These are phyloP conservation scores for Globisporangium heterothallicum DNA, from an alignment of 352 stramenopile species.

Conservation along the genomic window DNA sequence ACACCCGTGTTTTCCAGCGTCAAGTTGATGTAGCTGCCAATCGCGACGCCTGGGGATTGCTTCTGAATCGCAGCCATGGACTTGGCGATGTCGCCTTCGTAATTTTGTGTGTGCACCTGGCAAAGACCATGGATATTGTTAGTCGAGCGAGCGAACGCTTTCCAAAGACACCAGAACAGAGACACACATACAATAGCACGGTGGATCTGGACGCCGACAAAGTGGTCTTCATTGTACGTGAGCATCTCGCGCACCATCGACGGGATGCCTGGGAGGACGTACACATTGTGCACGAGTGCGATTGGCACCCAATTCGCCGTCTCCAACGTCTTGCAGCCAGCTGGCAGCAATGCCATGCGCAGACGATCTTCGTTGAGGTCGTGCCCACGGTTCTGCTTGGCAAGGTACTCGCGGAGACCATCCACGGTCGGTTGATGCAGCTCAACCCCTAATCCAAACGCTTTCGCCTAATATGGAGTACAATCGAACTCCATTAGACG, in stretches of 20 bases:
- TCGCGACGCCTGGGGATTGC: conserved; percentile 54
- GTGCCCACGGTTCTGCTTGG: conserved; percentile 24
- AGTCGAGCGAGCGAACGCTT: neutral
- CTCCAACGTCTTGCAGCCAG: conserved; percentile 43
- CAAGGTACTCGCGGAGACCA: conserved; percentile 39
- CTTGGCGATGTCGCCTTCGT: conserved; percentile 65
- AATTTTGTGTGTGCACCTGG: conserved; percentile 62
- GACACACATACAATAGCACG: conserved; percentile 54
- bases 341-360: conserved; percentile 69
- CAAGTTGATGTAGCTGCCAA: conserved; percentile 84
- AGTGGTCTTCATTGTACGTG: conserved; percentile 70
- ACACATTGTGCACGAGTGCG: conserved; percentile 75
- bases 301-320: conserved; percentile 72
- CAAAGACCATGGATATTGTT: conserved; percentile 8
- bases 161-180: neutral
- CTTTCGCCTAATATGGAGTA: conserved; percentile 43
- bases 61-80: conserved; percentile 63
- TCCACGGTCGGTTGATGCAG: conserved; percentile 63
- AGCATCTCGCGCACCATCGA: conserved; percentile 82
- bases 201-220: conserved; percentile 71
- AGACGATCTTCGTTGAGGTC: conserved; percentile 63
- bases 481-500: neutral
- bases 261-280: conserved; percentile 79
- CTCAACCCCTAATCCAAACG: conserved; percentile 63
- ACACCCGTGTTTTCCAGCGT: conserved; percentile 50